phyloP scores from a whole-genome alignment of 805 yeast species.

The Schwanniomyces occidentalis region DNA sequence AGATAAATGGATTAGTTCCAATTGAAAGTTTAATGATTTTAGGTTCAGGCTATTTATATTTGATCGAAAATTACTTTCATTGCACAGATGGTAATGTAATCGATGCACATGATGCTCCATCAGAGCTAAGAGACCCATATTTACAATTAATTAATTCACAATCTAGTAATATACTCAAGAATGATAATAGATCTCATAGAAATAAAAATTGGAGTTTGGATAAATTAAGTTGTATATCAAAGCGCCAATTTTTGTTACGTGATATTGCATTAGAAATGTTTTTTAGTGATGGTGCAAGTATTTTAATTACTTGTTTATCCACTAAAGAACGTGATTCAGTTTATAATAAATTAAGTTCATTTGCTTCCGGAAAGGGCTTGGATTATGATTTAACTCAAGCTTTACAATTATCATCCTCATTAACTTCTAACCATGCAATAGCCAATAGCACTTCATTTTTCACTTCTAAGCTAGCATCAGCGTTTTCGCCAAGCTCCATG shows the following conservation, averaged over 20 bases:
- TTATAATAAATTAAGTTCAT: conserved; percentile 47
- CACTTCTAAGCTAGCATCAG: conserved; percentile 31
- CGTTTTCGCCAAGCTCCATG: conserved; percentile 34
- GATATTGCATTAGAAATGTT: conserved; percentile 82
- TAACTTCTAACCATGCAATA: conserved; percentile 43
- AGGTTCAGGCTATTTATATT: conserved; percentile 64
- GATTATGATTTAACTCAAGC: conserved; percentile 59
- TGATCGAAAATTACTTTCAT: conserved; percentile 69
- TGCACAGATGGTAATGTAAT: conserved; percentile 53
- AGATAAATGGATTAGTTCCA: conserved; percentile 74
- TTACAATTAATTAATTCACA: conserved; percentile 61
- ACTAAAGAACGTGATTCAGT: conserved; percentile 56
- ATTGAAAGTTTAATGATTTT: conserved; percentile 72
- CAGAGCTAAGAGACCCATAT: conserved; percentile 63
- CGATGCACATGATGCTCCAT: conserved; percentile 66
- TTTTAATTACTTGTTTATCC: conserved; percentile 63
- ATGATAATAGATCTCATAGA: conserved; percentile 38
- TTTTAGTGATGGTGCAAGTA: conserved; percentile 70
- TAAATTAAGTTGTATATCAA: conserved; percentile 63
- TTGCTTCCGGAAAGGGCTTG: conserved; percentile 49
- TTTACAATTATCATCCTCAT: conserved; percentile 46
- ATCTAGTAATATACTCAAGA: conserved; percentile 25
- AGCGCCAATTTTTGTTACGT: conserved; percentile 71
- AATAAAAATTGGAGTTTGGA: conserved; percentile 61
- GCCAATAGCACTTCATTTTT: conserved; percentile 32